These are phyloP conservation scores for Scorias spongiosa DNA, from an alignment of 2,329 filamentous ascomycete species.

Conservation along the genomic window DNA sequence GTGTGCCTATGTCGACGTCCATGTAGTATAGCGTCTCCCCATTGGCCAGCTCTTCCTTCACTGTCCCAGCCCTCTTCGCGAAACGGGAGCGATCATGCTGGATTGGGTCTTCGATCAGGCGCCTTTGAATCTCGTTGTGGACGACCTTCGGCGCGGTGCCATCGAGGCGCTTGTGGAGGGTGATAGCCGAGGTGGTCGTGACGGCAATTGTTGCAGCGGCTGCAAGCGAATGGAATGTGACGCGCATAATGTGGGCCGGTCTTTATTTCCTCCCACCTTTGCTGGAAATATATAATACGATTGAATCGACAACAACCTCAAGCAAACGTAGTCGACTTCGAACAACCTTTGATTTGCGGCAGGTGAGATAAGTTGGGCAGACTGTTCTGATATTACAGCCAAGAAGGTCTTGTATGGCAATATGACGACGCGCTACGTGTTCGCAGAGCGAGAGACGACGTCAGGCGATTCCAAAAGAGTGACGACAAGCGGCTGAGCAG, in stretches of 20 bases:
- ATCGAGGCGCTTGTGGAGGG: conserved; percentile 14
- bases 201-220: conserved; percentile 11
- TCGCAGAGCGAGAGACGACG: no score
- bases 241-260: background rate
- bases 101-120: conserved; percentile 29
- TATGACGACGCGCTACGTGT: no score
- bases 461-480: no score
- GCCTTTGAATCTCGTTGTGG: conserved; percentile 36
- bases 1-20: conserved; percentile 43
- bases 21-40: conserved; percentile 45
- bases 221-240: conserved; percentile 7
- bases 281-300: no score
- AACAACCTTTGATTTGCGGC: no score
- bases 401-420: no score
- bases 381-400: no score
- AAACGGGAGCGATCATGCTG: conserved; percentile 31
- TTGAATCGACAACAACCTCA: no score
- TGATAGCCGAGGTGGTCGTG: conserved; percentile 14
- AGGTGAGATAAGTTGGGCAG: no score
- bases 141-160: conserved; percentile 29
- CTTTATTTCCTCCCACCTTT: no score
- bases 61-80: conserved; percentile 23
- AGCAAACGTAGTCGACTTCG: no score
- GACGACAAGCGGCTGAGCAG: no score
- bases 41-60: conserved; percentile 38